A percentile compares a stretch with the other conserved stretches of the same genome.
phyloP scores from a whole-genome alignment of 768 basidiomycete species.

The Phanerochaete carnosa region DNA sequence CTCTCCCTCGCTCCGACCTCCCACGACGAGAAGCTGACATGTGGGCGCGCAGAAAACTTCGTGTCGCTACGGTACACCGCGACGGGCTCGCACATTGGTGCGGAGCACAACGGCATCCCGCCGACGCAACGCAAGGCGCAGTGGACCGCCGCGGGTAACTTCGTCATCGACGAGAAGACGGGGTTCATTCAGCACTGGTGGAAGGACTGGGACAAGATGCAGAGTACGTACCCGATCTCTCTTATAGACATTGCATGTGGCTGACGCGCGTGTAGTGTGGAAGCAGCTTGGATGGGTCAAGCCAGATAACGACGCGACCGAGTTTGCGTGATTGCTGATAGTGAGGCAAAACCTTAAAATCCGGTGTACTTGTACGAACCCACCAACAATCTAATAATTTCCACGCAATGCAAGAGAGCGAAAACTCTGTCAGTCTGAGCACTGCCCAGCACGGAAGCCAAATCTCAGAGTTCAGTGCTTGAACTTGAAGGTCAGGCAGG shows the following conservation, averaged over 20 bases:
- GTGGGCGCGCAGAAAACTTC: constrained; percentile 9
- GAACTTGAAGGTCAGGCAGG: too few species aligned
- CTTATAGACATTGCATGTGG: not conserved
- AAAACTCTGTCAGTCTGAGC: too few species aligned
- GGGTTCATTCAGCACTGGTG: constrained; percentile 17
- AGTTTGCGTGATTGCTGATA: constrained; percentile 7
- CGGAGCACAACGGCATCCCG: constrained; percentile 10
- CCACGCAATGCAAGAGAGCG: too few species aligned
- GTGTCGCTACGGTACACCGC: constrained; percentile 16
- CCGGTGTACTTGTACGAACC: too few species aligned
- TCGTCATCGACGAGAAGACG: constrained; percentile 13
- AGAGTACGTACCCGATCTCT: constrained; percentile 5
- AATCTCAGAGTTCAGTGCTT: too few species aligned
- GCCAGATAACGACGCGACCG: constrained; percentile 14
- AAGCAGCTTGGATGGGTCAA: constrained; percentile 16
- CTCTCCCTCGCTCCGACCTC: not conserved
- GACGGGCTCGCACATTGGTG: constrained; percentile 14
- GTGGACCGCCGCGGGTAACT: constrained; percentile 17
- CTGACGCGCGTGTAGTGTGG: constrained; percentile 10
- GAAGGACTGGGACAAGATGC: constrained; percentile 20
- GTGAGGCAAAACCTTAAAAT: too few species aligned
- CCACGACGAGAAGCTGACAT: not conserved
- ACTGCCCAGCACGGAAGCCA: too few species aligned
- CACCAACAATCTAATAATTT: too few species aligned
- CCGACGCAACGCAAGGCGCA: constrained; percentile 10